A percentile compares a stretch with the other conserved stretches of the same genome.
phyloP scores from a whole-genome alignment of 2,329 filamentous ascomycete species.

The Harringtonia aguacate region DNA sequence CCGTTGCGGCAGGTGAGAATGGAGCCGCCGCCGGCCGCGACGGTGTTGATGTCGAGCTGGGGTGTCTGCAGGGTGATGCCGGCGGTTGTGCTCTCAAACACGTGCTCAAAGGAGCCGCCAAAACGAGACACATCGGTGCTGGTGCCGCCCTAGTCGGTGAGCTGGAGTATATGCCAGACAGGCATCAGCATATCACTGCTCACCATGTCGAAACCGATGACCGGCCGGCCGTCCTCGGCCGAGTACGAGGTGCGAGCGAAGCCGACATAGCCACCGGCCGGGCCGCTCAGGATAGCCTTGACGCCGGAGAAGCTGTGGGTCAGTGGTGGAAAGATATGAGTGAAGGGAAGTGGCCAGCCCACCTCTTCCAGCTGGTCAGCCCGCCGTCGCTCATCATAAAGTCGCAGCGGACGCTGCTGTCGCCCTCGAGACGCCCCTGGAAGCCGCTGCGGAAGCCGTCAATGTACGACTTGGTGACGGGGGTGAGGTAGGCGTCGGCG shows the following conservation, averaged over 20 bases:
- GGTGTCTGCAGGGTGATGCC: slow-evolving; percentile 87
- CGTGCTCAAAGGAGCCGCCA: slow-evolving; percentile 54
- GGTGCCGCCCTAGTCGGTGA: no score
- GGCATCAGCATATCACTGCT: no score
- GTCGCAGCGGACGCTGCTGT: slow-evolving; percentile 51
- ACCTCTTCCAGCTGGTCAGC: no score
- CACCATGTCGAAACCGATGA: slow-evolving; percentile 64
- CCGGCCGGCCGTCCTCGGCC: slow-evolving; percentile 13
- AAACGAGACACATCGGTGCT: slow-evolving; percentile 6
- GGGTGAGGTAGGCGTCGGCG: slow-evolving; percentile 64
- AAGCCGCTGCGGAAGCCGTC: slow-evolving; percentile 57
- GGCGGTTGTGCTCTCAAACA: slow-evolving; percentile 56
- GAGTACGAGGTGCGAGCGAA: slow-evolving; percentile 59
- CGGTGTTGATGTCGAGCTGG: slow-evolving; percentile 88
- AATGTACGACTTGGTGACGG: slow-evolving; percentile 59
- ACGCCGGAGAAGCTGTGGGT: slow-evolving; percentile 11
- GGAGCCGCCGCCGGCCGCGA: slow-evolving; percentile 79
- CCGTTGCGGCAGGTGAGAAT: slow-evolving; percentile 80
- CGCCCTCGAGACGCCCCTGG: slow-evolving; percentile 53
- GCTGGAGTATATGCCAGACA: no score
- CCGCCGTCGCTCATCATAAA: slow-evolving; percentile 60
- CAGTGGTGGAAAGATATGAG: no score
- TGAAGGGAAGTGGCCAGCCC: no score
- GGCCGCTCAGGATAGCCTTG: slow-evolving; percentile 56
- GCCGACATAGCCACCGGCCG: slow-evolving; percentile 58